Evolutionary conservation across 306 rosid species (phyloP), one percentile per base, ranked within the genome.

Genomic region (Corylus heterophylla): DNA sequence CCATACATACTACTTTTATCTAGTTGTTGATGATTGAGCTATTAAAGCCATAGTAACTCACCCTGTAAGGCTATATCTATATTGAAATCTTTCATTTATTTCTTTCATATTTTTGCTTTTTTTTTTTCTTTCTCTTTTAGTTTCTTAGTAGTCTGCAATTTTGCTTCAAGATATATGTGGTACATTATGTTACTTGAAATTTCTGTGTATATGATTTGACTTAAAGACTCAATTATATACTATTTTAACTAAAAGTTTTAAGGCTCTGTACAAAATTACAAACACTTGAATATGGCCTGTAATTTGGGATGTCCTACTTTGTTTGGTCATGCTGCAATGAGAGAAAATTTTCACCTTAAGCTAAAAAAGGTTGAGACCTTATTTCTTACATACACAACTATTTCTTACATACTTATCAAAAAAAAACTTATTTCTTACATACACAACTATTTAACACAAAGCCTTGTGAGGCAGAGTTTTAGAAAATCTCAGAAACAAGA

Each of bases 1-100:
- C 63, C 80, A 47, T 47, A 22, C 81, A 82, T 77, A 71, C 22
- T 25, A 39, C 66, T 54, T 67, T 35, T 27, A 37, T 12, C 74
- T 59, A 70, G 54, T 17, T 37, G 6, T 49, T 63, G 73, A 73
- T 64, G 54, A 63, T 74, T 44, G 13, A 25, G 13, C 18, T 7
- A 39, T 62, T 13, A 58, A 63, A 69, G 50, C 61, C 17, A 9
- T 39, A 18, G 4, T 58, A 22, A 58, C 1, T 58, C 22, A 0
- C 29, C 44, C 12, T 52, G 13, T 27, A 12, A 71, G 13, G 52
- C 68, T 31, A 7, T 8, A 10, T 59, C 2, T 49, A 12, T 11
- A 18, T 55, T 13, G 51, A 27, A 54, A 37, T 79, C 27, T 66
- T 73, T 63, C 68, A 52, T 25, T 70, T 71, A 18, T 73, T 29